phyloP scores from a whole-genome alignment of 139 green algal species.

The Chlamydomonas incerta region DNA sequence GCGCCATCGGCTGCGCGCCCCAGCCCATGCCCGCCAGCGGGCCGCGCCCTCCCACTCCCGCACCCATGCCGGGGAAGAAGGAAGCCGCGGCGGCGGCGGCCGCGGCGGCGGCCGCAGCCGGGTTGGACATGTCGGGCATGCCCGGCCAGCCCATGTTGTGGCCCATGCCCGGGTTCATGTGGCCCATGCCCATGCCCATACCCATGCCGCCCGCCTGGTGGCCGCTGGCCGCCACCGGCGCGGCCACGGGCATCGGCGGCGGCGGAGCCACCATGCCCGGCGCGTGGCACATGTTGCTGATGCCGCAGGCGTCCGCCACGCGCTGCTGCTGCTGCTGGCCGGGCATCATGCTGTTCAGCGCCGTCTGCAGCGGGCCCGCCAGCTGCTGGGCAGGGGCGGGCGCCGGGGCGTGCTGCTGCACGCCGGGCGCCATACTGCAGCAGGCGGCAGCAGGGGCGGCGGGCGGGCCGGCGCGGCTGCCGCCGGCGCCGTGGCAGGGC shows the following conservation, averaged over 20 bases:
- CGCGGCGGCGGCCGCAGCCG: not conserved
- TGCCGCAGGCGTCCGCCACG: constrained; percentile 4
- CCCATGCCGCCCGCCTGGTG: not conserved
- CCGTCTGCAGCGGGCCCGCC: not conserved
- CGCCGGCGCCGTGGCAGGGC: not conserved
- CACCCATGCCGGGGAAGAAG: not conserved
- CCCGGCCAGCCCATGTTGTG: not conserved
- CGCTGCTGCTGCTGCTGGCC: not conserved
- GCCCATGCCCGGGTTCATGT: not conserved
- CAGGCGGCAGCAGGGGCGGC: not conserved
- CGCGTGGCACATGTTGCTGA: constrained; percentile 7
- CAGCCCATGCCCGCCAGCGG: constrained; percentile 6
- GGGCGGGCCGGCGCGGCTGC: not conserved
- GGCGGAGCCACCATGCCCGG: not conserved
- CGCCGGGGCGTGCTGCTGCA: not conserved
- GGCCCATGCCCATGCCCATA: not conserved
- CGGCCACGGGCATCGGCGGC: not conserved
- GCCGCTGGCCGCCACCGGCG: not conserved
- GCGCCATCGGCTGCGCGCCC: constrained; percentile 20
- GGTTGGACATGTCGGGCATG: not conserved
- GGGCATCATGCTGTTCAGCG: not conserved
- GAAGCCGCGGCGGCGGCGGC: not conserved
- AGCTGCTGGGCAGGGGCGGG: not conserved
- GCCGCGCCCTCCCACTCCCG: no score
- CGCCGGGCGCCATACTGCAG: constrained; percentile 9